phyloP scores from a whole-genome alignment of 257 asterid genomes.

The Plantago ovata region DNA sequence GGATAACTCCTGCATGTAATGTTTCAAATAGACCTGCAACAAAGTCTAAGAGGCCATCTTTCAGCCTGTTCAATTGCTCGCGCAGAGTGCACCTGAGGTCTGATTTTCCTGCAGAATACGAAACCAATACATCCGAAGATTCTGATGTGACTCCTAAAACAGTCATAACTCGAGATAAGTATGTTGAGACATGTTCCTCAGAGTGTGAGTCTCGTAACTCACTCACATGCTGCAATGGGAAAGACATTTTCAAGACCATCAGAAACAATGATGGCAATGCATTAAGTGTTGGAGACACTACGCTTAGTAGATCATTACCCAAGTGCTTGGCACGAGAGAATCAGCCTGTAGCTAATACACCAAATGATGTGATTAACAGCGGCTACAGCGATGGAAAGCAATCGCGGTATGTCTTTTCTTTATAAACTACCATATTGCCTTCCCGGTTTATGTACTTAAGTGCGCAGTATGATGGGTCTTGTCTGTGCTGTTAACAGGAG shows the following conservation, averaged over 20 bases:
- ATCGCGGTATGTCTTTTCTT: constrained; percentile 27
- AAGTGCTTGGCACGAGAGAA: constrained; percentile 15
- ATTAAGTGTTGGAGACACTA: constrained; percentile 33
- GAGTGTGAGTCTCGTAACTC: constrained; percentile 51
- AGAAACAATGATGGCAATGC: constrained; percentile 62
- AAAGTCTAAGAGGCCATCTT: constrained; percentile 38
- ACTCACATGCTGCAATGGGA: constrained; percentile 50
- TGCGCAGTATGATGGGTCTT: too few relatives aligned
- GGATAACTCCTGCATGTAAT: constrained; percentile 40
- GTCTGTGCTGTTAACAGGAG: constrained; percentile 16
- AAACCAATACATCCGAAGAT: constrained; percentile 40
- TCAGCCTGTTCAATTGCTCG: constrained; percentile 63
- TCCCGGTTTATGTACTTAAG: too few relatives aligned
- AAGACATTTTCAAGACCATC: constrained; percentile 42
- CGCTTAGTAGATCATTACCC: constrained; percentile 24
- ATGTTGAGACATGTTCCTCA: constrained; percentile 49
- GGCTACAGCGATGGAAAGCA: constrained; percentile 30
- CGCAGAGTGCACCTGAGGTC: constrained; percentile 45
- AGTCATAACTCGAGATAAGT: constrained; percentile 37
- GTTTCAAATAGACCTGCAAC: constrained; percentile 22
- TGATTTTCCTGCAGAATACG: constrained; percentile 36
- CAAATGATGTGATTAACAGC: constrained; percentile 21
- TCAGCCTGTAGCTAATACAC: constrained; percentile 22
- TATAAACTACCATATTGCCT: neutral
- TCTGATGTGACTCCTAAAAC: constrained; percentile 36